These are phyloP conservation scores for Thalassiosira mediterranea DNA, from an alignment of 352 stramenopile species.

Conservation along the genomic window DNA sequence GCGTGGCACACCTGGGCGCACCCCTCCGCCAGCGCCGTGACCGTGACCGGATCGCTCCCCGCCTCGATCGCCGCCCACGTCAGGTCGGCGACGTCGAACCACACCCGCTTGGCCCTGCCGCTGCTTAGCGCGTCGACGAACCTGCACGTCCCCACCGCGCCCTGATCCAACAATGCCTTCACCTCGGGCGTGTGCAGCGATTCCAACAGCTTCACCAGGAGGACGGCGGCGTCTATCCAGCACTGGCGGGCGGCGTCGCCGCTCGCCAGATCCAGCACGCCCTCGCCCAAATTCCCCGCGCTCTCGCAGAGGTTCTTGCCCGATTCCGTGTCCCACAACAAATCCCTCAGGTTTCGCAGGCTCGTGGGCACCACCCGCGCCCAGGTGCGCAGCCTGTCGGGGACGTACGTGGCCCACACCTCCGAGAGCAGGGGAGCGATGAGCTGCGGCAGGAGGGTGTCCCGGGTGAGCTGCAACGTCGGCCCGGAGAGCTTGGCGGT, in stretches of 20 bases:
- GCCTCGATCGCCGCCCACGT: conserved; percentile 61
- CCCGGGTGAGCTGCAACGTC: conserved; percentile 28
- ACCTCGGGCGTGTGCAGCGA: conserved; percentile 74
- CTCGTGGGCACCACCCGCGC: conserved; percentile 34
- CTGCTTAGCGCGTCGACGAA: conserved; percentile 58
- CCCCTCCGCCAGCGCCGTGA: conserved; percentile 68
- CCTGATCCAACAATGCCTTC: conserved; percentile 62
- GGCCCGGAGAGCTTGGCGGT: conserved; percentile 46
- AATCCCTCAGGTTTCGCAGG: conserved; percentile 22
- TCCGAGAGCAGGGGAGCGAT: conserved; percentile 32
- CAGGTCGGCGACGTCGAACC: conserved; percentile 58
- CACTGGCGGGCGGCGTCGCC: conserved; percentile 59
- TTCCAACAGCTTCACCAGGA: conserved; percentile 63
- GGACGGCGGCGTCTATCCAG: conserved; percentile 65
- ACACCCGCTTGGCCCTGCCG: conserved; percentile 66
- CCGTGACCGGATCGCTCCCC: conserved; percentile 59
- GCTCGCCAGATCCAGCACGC: conserved; percentile 54
- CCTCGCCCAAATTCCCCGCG: conserved; percentile 41
- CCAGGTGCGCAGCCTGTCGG: conserved; percentile 39
- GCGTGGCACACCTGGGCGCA: conserved; percentile 78
- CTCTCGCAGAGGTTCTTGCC: conserved; percentile 54
- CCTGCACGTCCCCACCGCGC: conserved; percentile 52
- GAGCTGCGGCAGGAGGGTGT: conserved; percentile 40
- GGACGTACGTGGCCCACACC: conserved; percentile 40
- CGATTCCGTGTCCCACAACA: conserved; percentile 56